phyloP scores from a whole-genome alignment of 805 yeast genomes.

The Myxozyma mucilagina region DNA sequence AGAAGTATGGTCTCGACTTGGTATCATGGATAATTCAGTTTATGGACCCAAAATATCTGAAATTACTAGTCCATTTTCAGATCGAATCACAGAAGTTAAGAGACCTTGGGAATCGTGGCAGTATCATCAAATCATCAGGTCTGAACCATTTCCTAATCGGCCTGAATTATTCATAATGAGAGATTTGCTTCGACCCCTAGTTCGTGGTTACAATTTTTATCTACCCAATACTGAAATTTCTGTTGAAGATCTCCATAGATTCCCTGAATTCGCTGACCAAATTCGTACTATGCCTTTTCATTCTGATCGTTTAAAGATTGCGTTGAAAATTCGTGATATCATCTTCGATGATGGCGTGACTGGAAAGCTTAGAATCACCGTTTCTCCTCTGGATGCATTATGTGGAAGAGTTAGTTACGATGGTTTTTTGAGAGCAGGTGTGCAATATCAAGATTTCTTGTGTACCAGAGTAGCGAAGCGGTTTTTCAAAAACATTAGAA shows the following conservation, averaged over 20 bases:
- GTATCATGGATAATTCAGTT: not conserved
- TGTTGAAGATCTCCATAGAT: not conserved
- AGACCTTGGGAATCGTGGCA: not conserved
- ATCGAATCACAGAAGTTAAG: not conserved
- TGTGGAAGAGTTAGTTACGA: not conserved
- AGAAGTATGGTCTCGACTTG: not conserved
- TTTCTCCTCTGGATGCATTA: not conserved
- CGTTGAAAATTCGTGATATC: not conserved
- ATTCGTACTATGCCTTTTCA: not conserved
- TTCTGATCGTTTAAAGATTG: not conserved
- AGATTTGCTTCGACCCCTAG: not conserved
- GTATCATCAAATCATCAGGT: not conserved
- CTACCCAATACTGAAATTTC: not conserved
- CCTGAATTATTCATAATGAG: too few relatives aligned
- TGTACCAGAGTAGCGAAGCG: not conserved
- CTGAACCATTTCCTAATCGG: not conserved
- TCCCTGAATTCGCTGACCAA: too few relatives aligned
- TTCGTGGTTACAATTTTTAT: not conserved
- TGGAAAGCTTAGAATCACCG: not conserved
- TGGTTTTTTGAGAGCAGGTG: not conserved
- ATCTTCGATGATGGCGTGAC: not conserved
- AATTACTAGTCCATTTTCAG: not conserved
- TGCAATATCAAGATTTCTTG: not conserved
- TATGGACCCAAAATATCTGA: not conserved
- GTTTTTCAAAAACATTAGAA: not conserved